These are phyloP conservation scores for Ustilago esculenta DNA, from an alignment of 1,284 basidiomycete species.

Conservation along the genomic window DNA sequence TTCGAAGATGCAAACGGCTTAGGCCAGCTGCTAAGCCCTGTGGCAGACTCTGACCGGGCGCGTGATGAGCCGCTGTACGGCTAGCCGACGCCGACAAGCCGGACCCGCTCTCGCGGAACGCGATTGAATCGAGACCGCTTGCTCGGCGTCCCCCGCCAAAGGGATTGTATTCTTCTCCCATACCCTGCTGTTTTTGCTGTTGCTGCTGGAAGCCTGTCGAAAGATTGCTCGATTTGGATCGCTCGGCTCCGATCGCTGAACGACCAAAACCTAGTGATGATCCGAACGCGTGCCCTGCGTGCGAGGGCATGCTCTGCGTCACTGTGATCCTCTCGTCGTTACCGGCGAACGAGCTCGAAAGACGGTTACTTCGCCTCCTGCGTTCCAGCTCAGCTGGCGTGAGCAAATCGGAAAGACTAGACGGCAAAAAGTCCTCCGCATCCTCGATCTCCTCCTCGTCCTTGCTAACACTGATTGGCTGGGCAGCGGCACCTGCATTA, in stretches of 20 bases:
- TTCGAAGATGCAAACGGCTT: conserved; percentile 78
- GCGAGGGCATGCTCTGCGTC: conserved; percentile 58
- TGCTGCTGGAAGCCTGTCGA: conserved; percentile 34
- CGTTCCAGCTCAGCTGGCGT: conserved; percentile 65
- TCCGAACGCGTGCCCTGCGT: conserved; percentile 18
- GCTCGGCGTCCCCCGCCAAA: conserved; percentile 19
- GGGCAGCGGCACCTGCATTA: conserved; percentile 2
- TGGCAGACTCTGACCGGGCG: conserved; percentile 84
- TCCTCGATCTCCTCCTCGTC: conserved; percentile 46
- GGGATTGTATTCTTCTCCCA: conserved; percentile 13
- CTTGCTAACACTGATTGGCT: conserved; percentile 8
- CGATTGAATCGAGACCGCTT: conserved; percentile 33
- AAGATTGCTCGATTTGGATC: conserved; percentile 38
- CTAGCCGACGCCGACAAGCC: conserved; percentile 26
- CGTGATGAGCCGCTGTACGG: conserved; percentile 71
- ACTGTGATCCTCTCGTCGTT: conserved; percentile 24
- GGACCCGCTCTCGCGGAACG: conserved; percentile 22
- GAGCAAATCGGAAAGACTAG: conserved; percentile 62
- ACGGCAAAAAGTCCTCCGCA: conserved; percentile 70
- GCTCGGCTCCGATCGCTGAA: conserved; percentile 26
- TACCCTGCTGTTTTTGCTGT: conserved; percentile 2
- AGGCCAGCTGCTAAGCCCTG: conserved; percentile 86
- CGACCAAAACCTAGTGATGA: conserved; percentile 33
- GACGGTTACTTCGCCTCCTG: conserved; percentile 37
- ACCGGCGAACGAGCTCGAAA: conserved; percentile 38